Evolutionary conservation across 2,329 filamentous ascomycete genomes (phyloP).

Genomic region (Fusarium sp.): DNA sequence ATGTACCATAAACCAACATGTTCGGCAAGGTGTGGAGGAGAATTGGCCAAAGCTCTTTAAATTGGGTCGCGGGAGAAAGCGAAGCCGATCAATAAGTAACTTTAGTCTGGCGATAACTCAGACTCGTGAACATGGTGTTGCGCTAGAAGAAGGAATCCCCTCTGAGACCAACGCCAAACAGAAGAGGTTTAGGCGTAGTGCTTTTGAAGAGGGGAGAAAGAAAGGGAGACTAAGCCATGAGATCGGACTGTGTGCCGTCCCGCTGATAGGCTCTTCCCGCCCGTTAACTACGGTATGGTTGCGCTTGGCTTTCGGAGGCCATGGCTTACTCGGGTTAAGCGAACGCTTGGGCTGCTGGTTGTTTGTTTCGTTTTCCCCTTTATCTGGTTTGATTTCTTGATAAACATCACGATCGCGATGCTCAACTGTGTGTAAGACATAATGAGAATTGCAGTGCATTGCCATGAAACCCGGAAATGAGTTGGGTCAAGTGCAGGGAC

Average conservation of each 20-base stretch:
- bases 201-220: constrained; percentile 1
- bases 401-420: constrained; percentile 20
- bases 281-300: constrained; percentile 26
- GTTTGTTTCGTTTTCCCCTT: constrained; percentile 34
- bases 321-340: constrained; percentile 26
- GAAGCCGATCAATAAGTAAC: constrained; percentile 21
- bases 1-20: not conserved
- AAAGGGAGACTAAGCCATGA: constrained; percentile 22
- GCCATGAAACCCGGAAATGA: constrained; percentile 1
- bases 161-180: constrained; percentile 28
- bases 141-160: constrained; percentile 28
- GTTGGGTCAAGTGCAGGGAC: constrained; percentile 1
- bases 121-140: constrained; percentile 7
- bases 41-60: constrained; percentile 10
- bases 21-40: constrained; percentile 19
- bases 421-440: constrained; percentile 3
- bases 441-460: constrained; percentile 4
- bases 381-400: constrained; percentile 11
- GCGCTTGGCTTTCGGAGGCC: constrained; percentile 9
- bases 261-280: constrained; percentile 44
- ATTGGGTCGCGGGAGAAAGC: constrained; percentile 32
- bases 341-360: constrained; percentile 31
- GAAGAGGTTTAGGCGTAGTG: constrained; percentile 32
- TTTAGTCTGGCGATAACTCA: constrained; percentile 9
- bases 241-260: constrained; percentile 40